A percentile compares a stretch with the other conserved stretches of the same genome.
phyloP scores from a whole-genome alignment of 1,284 basidiomycete species.

The Puccinia polysora region DNA sequence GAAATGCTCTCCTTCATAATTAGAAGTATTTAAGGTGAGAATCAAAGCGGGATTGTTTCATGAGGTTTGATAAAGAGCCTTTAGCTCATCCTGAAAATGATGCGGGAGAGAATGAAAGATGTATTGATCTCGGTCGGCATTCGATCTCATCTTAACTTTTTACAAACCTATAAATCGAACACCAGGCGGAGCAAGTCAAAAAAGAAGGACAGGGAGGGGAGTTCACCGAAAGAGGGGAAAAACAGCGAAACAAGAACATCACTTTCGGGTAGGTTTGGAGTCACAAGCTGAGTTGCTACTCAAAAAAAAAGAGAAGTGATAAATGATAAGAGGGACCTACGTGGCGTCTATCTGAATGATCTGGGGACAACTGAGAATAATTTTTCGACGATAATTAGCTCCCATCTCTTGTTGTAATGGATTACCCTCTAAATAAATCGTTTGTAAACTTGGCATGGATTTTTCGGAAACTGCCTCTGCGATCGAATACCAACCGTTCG shows the following conservation, averaged over 20 bases:
- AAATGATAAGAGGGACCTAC: slow-evolving; percentile 36
- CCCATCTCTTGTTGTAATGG: slow-evolving; percentile 51
- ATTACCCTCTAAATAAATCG: slow-evolving; percentile 53
- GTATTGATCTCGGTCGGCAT: neutral
- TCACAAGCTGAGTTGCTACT: too few species aligned
- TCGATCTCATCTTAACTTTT: slow-evolving; percentile 1
- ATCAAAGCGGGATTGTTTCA: too few species aligned
- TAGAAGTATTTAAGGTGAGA: too few species aligned
- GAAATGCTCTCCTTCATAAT: too few species aligned
- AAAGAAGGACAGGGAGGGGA: neutral
- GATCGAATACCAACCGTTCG: slow-evolving; percentile 48
- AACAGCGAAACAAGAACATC: neutral
- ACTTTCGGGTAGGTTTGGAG: too few species aligned
- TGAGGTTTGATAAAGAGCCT: too few species aligned
- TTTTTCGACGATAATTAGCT: slow-evolving; percentile 51
- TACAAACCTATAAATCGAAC: slow-evolving; percentile 18
- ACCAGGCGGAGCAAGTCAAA: too few species aligned
- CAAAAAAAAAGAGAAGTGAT: too few species aligned
- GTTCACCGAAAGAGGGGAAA: neutral
- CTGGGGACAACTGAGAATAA: slow-evolving; percentile 51
- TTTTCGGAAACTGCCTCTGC: slow-evolving; percentile 48
- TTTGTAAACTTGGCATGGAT: slow-evolving; percentile 50
- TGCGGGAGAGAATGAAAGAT: neutral
- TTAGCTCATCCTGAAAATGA: too few species aligned
- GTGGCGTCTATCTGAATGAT: slow-evolving; percentile 53